Evolutionary conservation across 495 filamentous ascomycete genomes (phyloP), one percentile per base, ranked within the genome.

Genomic region (Xylaria palmicola): DNA sequence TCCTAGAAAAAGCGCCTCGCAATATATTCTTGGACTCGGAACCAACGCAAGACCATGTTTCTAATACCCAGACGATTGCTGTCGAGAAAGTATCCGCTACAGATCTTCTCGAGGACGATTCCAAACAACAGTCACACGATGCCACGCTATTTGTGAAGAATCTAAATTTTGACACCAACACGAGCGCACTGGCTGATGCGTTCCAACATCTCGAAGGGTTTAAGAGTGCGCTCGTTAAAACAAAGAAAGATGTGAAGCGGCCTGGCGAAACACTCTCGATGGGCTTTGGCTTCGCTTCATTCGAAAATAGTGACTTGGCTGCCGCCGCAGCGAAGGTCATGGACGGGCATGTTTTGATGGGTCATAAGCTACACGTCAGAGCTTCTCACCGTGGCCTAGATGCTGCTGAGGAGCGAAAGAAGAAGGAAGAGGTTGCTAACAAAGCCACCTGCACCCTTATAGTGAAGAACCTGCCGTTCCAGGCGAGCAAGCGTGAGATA

Each of bases 381-480:
- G 85, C 88, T 29, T 93, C 91, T 24, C 91, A 97, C 72, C 90
- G 87, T 72, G 91, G 87, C 24, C 76, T 85, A 61, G 92, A 98
- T 75, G 91, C 91, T 6, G 93, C 90, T 0, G 90, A 94, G 69
- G 90, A 95, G 72, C 83, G 86, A 54, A 86, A 87, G 69, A 87
- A 86, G 62, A 87, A 91, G 59, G 92, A 96, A 65, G 84, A 82
- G 19, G 86, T 86, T 57, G 68, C 65, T 27, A 94, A 91, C 80
- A 92, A 90, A 72, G 70, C 83, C 15, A 84, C 87, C 3, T 83
- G 85, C 53, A 97, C 92, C 32, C 97, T 98, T 80, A 87, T 99
- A 67, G 89, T 98, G 73, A 98, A 98, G 81, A 99, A 99, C 79
- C 76, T 99, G 70, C 94, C 94, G 8, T 99, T 99, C 78, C 90